A percentile compares a stretch with the other conserved stretches of the same genome.
Evolutionary conservation across 225 moss, liverwort and hornwort species (phyloP).

Genomic region (Ulota crispa): DNA sequence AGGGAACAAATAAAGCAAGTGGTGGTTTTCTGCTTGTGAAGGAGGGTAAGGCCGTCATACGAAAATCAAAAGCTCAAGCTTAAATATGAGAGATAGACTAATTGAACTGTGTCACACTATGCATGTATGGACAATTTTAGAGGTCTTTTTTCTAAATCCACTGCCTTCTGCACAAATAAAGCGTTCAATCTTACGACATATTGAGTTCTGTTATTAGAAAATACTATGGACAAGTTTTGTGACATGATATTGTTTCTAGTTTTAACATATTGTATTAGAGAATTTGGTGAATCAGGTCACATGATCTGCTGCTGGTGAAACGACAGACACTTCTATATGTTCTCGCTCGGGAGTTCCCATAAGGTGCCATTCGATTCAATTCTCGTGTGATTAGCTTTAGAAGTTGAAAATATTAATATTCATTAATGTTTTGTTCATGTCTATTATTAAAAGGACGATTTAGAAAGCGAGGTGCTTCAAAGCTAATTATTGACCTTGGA

Average conservation of each 20-base stretch:
- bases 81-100: neutral
- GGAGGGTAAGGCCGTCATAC: slow-evolving; percentile 19
- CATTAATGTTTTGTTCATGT: neutral
- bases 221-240: neutral
- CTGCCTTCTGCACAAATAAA: neutral
- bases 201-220: neutral
- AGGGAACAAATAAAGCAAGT: neutral
- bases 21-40: slow-evolving; percentile 9
- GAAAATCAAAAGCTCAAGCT: neutral
- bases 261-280: neutral
- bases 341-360: neutral
- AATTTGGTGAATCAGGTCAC: neutral
- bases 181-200: neutral
- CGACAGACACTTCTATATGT: neutral
- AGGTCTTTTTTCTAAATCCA: neutral
- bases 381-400: neutral
- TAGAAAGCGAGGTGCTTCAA: neutral
- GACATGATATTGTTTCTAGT: neutral
- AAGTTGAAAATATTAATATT: neutral
- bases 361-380: neutral
- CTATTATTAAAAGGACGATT: neutral
- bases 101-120: neutral
- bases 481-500: too few species aligned
- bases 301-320: neutral
- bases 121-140: neutral